Percentiles rank a stretch among this genome's conserved stretches.
Evolutionary conservation across 2,329 filamentous ascomycete species (phyloP).

Genomic region (Trichoderma aggressivum): DNA sequence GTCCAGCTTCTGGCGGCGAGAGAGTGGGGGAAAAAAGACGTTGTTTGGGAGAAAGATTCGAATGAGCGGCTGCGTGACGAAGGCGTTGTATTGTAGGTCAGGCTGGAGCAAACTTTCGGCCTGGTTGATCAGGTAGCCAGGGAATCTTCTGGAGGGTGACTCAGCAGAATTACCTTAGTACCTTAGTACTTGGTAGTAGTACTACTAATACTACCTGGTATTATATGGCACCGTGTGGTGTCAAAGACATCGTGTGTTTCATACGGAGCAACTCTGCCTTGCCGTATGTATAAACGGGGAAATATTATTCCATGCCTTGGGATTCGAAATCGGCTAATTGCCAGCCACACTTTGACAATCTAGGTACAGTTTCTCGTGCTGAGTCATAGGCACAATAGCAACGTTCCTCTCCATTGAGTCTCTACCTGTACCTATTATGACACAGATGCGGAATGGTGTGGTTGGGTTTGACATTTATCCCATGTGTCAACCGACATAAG

Average conservation of each 20-base stretch:
- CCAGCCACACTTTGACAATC: neutral
- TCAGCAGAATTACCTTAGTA: too few species aligned
- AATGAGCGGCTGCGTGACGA: slow-evolving; percentile 17
- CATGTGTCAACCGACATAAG: neutral
- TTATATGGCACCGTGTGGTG: neutral
- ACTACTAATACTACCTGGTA: too few species aligned
- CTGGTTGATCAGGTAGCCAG: neutral
- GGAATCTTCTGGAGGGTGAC: slow-evolving; percentile 8
- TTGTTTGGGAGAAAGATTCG: slow-evolving; percentile 25
- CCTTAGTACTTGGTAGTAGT: too few species aligned
- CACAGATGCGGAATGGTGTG: slow-evolving; percentile 2
- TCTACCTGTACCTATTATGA: neutral
- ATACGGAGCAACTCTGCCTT: neutral
- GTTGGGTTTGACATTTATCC: slow-evolving; percentile 1
- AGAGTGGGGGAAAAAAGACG: slow-evolving; percentile 25
- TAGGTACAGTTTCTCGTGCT: neutral
- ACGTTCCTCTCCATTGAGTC: neutral
- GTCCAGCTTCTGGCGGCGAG: slow-evolving; percentile 37
- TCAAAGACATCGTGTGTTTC: neutral
- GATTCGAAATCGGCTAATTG: slow-evolving; percentile 19
- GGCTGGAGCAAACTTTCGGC: slow-evolving; percentile 2
- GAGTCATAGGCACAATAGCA: slow-evolving; percentile 7
- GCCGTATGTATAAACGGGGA: neutral
- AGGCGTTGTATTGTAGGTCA: neutral
- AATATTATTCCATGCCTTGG: neutral